A percentile compares a stretch with the other conserved stretches of the same genome.
Evolutionary conservation across 2,329 filamentous ascomycete genomes (phyloP).

Genomic region (Myriosclerotinia curreyana): DNA sequence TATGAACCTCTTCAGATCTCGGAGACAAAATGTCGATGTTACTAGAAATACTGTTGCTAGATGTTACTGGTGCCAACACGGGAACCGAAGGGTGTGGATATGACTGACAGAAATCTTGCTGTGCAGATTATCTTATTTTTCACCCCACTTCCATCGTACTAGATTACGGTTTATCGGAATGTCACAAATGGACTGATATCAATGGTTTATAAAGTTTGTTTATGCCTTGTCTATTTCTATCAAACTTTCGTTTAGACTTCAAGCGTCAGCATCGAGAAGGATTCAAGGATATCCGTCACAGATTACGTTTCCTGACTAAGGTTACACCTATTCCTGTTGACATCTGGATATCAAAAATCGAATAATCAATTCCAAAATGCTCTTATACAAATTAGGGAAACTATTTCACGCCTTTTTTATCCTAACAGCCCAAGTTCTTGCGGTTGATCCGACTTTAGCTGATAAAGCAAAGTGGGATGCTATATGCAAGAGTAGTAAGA

Average conservation of each 20-base stretch:
- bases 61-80: no score
- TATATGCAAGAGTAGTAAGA: constrained; percentile 11
- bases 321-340: neutral
- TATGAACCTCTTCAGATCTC: no score
- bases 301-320: neutral
- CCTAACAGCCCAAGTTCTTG: neutral
- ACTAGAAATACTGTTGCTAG: no score
- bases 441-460: constrained; percentile 10
- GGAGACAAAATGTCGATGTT: no score
- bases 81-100: no score
- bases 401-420: neutral
- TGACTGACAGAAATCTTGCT: no score
- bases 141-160: no score
- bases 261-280: no score
- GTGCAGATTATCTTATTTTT: no score
- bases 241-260: constrained; percentile 4
- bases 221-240: neutral
- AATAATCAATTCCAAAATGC: neutral
- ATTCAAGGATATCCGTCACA: neutral
- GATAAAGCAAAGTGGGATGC: constrained; percentile 13
- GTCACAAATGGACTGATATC: neutral
- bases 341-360: neutral
- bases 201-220: neutral
- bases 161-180: no score
- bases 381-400: neutral